Percentiles rank a stretch among this genome's conserved stretches.
These are phyloP conservation scores for Stenogyne calaminthoides DNA, from an alignment of 305 asterid genomes.

Conservation along the genomic window DNA sequence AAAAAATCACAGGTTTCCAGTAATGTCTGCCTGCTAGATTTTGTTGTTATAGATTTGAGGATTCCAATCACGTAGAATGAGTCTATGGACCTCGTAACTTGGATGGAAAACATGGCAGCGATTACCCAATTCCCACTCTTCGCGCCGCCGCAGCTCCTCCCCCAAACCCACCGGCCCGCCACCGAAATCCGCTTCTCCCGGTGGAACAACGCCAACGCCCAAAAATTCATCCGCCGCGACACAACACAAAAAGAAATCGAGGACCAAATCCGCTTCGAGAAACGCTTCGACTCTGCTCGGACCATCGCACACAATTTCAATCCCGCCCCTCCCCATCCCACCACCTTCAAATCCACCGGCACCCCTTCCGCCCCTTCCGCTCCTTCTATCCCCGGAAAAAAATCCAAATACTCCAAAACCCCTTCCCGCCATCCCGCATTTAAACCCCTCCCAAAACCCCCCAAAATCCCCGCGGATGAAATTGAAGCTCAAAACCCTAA, in stretches of 20 bases:
- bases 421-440: constrained; percentile 71
- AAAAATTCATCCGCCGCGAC: constrained; percentile 61
- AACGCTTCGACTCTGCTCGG: constrained; percentile 75
- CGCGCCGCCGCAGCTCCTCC: constrained; percentile 60
- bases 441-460: constrained; percentile 38
- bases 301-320: constrained; percentile 64
- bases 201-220: constrained; percentile 98
- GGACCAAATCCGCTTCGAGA: constrained; percentile 72
- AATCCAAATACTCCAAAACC: constrained; percentile 69
- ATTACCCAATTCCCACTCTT: constrained; percentile 68
- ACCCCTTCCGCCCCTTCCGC: constrained; percentile 86
- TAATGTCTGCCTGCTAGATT: too few species aligned
- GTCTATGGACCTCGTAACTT: background rate
- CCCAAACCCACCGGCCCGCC: constrained; percentile 47
- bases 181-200: constrained; percentile 86
- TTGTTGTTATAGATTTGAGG: background rate
- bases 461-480: constrained; percentile 40
- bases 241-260: constrained; percentile 71
- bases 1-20: too few species aligned
- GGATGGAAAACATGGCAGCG: constrained; percentile 42
- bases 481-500: constrained; percentile 22
- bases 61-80: background rate
- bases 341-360: constrained; percentile 70
- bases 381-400: constrained; percentile 85
- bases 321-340: constrained; percentile 80